phyloP scores from a whole-genome alignment of 495 filamentous ascomycete species.

The Xylaria acuta region DNA sequence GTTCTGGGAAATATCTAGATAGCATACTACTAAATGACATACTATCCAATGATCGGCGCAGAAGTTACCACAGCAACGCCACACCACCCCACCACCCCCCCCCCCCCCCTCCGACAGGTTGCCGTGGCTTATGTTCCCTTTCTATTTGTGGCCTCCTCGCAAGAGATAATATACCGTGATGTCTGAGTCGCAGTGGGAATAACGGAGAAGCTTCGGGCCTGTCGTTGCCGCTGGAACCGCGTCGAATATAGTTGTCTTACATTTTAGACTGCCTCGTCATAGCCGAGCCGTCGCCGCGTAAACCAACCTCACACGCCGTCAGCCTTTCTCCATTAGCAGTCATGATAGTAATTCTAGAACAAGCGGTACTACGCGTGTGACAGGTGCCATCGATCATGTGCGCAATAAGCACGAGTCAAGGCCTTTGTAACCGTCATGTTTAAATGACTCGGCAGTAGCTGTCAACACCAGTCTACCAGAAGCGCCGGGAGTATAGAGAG shows the following conservation, averaged over 20 bases:
- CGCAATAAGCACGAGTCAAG: conserved; percentile 15
- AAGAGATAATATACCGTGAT: background rate
- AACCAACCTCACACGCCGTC: background rate
- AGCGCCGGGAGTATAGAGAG: background rate
- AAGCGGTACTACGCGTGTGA: background rate
- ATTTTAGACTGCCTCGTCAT: background rate
- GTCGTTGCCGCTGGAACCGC: background rate
- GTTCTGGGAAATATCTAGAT: conserved; percentile 4
- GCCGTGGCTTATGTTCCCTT: background rate
- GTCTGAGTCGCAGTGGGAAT: background rate
- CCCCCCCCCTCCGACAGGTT: too few species aligned
- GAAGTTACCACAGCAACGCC: too few species aligned
- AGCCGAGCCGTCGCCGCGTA: background rate
- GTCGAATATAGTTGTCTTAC: background rate
- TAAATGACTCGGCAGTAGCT: background rate
- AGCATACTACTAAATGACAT: too few species aligned
- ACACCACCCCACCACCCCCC: too few species aligned
- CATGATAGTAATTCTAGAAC: background rate
- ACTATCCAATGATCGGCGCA: too few species aligned
- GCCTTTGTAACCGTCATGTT: background rate
- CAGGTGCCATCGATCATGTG: background rate
- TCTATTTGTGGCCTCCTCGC: background rate
- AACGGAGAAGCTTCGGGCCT: background rate
- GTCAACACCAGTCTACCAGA: background rate
- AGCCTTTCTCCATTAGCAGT: background rate